phyloP scores from a whole-genome alignment of 169 alveolate species.

The Cryptosporidium parvum region DNA sequence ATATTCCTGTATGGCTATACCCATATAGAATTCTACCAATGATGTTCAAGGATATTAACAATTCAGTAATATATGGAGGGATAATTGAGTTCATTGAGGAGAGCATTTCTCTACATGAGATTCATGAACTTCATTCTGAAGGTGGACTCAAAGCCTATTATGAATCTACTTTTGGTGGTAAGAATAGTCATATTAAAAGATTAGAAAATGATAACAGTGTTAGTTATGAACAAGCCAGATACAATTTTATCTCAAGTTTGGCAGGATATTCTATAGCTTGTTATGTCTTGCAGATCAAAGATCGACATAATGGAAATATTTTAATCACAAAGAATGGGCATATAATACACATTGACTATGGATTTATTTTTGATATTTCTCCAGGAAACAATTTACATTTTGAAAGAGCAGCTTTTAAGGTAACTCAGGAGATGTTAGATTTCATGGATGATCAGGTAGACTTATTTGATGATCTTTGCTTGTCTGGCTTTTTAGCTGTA shows the following conservation, averaged over 20 bases:
- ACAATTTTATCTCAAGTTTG: conserved; percentile 91
- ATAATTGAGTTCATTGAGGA: conserved; percentile 89
- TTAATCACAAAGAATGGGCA: conserved; percentile 93
- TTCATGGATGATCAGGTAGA: conserved; percentile 90
- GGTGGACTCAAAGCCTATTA: conserved; percentile 78
- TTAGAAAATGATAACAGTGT: conserved; percentile 71
- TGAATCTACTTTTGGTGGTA: conserved; percentile 34
- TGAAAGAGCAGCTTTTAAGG: conserved; percentile 96
- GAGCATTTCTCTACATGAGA: conserved; percentile 87
- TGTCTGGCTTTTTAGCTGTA: conserved; percentile 90
- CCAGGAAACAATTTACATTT: conserved; percentile 96
- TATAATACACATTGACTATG: conserved; percentile 97
- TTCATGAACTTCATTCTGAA: conserved; percentile 80
- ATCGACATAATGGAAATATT: conserved; percentile 96
- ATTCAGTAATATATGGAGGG: conserved; percentile 89
- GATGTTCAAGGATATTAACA: conserved; percentile 79
- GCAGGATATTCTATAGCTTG: conserved; percentile 95
- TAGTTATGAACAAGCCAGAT: conserved; percentile 87
- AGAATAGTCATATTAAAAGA: conserved; percentile 18
- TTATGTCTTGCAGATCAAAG: conserved; percentile 93
- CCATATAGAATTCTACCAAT: conserved; percentile 84
- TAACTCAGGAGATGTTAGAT: conserved; percentile 95
- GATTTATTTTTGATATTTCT: conserved; percentile 94
- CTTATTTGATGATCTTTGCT: conserved; percentile 87
- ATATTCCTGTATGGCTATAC: conserved; percentile 78